phyloP scores from a whole-genome alignment of 2,329 filamentous ascomycete genomes.

The Mollisia scopiformis region DNA sequence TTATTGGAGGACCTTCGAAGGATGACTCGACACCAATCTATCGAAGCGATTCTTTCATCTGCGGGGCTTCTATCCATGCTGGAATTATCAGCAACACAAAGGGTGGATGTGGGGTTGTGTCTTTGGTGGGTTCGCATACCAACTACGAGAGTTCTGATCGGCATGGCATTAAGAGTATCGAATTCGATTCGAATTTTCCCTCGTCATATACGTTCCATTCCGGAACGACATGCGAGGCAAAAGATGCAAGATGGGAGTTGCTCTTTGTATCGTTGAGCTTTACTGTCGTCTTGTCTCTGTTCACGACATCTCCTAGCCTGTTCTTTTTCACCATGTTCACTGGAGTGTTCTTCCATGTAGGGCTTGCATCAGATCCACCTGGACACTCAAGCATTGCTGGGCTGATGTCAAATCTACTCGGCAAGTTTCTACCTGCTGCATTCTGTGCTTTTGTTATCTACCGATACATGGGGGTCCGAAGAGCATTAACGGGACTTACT shows the following conservation, averaged over 20 bases:
- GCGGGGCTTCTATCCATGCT: slow-evolving; percentile 81
- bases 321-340: slow-evolving; percentile 87
- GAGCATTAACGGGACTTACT: slow-evolving; percentile 70
- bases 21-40: slow-evolving; percentile 61
- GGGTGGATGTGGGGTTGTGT: slow-evolving; percentile 83
- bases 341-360: slow-evolving; percentile 86
- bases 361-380: slow-evolving; percentile 86
- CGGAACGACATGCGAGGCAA: slow-evolving; percentile 67
- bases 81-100: slow-evolving; percentile 72
- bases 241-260: slow-evolving; percentile 82
- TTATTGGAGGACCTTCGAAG: slow-evolving; percentile 66
- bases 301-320: slow-evolving; percentile 75
- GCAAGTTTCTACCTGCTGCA: slow-evolving; percentile 82
- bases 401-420: slow-evolving; percentile 77
- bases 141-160: slow-evolving; percentile 65
- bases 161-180: slow-evolving; percentile 77
- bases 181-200: slow-evolving; percentile 88
- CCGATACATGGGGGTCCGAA: slow-evolving; percentile 76
- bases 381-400: slow-evolving; percentile 66
- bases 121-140: slow-evolving; percentile 69
- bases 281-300: slow-evolving; percentile 76
- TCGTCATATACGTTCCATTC: slow-evolving; percentile 78
- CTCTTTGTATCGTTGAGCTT: slow-evolving; percentile 82
- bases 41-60: slow-evolving; percentile 88
- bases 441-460: slow-evolving; percentile 90